Evolutionary conservation across 306 rosid genomes (phyloP).

Genomic region (Corylus heterophylla): DNA sequence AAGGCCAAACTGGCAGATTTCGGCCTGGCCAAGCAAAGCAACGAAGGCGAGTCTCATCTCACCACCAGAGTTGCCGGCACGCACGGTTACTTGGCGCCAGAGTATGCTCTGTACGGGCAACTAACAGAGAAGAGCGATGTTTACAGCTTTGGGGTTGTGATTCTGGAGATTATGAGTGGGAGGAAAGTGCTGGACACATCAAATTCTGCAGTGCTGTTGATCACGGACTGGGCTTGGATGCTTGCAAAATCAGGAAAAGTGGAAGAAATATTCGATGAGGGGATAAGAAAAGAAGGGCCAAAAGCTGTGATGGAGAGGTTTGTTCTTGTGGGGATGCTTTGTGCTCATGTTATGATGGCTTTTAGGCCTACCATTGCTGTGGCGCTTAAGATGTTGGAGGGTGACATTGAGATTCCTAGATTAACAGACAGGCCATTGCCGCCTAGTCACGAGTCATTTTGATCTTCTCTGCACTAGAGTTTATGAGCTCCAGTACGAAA

Average conservation of each 20-base stretch:
- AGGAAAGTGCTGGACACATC: slow-evolving; percentile 64
- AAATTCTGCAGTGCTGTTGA: slow-evolving; percentile 42
- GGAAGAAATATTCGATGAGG: slow-evolving; percentile 51
- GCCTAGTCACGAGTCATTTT: slow-evolving; percentile 59
- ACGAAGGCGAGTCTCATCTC: slow-evolving; percentile 64
- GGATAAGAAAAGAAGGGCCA: slow-evolving; percentile 55
- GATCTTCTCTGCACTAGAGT: slow-evolving; percentile 41
- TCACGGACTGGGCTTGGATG: slow-evolving; percentile 91
- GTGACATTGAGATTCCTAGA: slow-evolving; percentile 77
- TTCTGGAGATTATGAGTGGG: slow-evolving; percentile 80
- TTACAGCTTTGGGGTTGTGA: slow-evolving; percentile 77
- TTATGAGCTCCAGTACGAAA: neutral
- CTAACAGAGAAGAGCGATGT: slow-evolving; percentile 77
- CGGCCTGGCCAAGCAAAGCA: slow-evolving; percentile 68
- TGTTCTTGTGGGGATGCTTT: slow-evolving; percentile 77
- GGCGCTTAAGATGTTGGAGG: slow-evolving; percentile 79
- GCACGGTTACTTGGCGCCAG: slow-evolving; percentile 79
- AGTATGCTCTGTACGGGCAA: slow-evolving; percentile 79
- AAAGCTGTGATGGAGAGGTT: slow-evolving; percentile 71
- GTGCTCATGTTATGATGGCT: slow-evolving; percentile 86
- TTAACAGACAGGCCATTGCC: slow-evolving; percentile 80
- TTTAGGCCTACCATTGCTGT: slow-evolving; percentile 82
- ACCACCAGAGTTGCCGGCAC: slow-evolving; percentile 87
- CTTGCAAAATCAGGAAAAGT: slow-evolving; percentile 48
- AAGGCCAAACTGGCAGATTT: slow-evolving; percentile 74